These are phyloP conservation scores for Haplographium delicatum DNA, from an alignment of 495 filamentous ascomycete genomes.

Conservation along the genomic window DNA sequence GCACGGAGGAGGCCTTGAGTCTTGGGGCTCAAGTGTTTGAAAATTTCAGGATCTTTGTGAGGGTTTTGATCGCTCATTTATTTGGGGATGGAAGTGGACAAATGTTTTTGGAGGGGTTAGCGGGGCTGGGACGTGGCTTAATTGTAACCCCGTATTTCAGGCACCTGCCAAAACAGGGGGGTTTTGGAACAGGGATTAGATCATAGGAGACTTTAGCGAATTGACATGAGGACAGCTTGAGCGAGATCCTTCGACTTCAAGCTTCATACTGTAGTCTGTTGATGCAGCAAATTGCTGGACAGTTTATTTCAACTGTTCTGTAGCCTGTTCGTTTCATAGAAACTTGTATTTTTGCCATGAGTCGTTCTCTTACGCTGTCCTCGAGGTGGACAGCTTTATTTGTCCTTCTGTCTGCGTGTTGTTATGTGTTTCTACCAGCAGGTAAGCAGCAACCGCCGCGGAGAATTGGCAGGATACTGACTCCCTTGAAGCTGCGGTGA, in stretches of 20 bases:
- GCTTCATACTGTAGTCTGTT: background rate
- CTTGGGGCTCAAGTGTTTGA: constrained; percentile 42
- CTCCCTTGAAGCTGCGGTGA: constrained; percentile 60
- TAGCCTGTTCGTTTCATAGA: background rate
- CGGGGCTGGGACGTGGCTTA: constrained; percentile 24
- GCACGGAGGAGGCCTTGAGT: constrained; percentile 38
- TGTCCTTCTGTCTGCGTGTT: constrained; percentile 37
- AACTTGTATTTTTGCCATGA: constrained; percentile 15
- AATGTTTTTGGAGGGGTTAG: constrained; percentile 25
- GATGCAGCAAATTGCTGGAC: constrained; percentile 6
- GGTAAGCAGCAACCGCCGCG: constrained; percentile 34
- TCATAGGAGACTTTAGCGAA: background rate
- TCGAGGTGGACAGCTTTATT: constrained; percentile 52
- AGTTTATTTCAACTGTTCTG: background rate
- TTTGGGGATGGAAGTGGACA: background rate
- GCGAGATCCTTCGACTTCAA: background rate
- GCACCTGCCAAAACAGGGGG: background rate
- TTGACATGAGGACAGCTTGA: constrained; percentile 18
- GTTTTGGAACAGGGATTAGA: background rate
- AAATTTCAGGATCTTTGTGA: constrained; percentile 37
- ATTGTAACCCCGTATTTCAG: background rate
- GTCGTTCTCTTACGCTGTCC: constrained; percentile 35
- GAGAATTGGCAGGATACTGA: background rate
- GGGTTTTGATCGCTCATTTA: constrained; percentile 23
- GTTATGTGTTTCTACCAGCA: constrained; percentile 41